phyloP scores from a whole-genome alignment of 148 eudicot genomes.

The Limonium bicolor region DNA sequence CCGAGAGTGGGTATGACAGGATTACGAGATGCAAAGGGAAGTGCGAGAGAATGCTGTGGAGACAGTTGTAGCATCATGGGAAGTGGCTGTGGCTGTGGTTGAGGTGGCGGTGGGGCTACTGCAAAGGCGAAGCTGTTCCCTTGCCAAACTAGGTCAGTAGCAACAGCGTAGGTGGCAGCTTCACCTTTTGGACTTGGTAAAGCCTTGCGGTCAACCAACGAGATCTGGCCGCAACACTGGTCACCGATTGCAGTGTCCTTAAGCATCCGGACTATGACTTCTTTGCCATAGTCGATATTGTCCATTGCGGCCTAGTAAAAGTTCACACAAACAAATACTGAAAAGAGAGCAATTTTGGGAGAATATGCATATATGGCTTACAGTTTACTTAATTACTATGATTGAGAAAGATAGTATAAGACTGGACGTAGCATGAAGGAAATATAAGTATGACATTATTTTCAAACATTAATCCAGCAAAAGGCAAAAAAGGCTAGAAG shows the following conservation, averaged over 20 bases:
- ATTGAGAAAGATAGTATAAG: too few species aligned
- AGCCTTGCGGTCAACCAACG: conserved; percentile 17
- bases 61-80: background rate
- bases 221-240: conserved; percentile 24
- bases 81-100: background rate
- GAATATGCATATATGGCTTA: too few species aligned
- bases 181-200: conserved; percentile 16
- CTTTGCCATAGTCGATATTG: conserved; percentile 14
- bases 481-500: background rate
- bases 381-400: too few species aligned
- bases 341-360: too few species aligned
- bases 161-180: conserved; percentile 16
- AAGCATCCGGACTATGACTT: conserved; percentile 20
- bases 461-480: background rate
- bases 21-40: too few species aligned
- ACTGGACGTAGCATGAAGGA: too few species aligned
- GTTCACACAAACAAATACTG: too few species aligned
- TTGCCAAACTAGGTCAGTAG: conserved; percentile 21
- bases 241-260: conserved; percentile 20
- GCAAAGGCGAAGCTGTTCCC: background rate
- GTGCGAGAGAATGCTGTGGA: too few species aligned
- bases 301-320: conserved; percentile 16
- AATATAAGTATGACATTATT: too few species aligned
- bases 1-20: too few species aligned
- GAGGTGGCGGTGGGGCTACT: conserved; percentile 1